phyloP scores from a whole-genome alignment of 208 protist genomes.

The Tritrichomonas musculus region DNA sequence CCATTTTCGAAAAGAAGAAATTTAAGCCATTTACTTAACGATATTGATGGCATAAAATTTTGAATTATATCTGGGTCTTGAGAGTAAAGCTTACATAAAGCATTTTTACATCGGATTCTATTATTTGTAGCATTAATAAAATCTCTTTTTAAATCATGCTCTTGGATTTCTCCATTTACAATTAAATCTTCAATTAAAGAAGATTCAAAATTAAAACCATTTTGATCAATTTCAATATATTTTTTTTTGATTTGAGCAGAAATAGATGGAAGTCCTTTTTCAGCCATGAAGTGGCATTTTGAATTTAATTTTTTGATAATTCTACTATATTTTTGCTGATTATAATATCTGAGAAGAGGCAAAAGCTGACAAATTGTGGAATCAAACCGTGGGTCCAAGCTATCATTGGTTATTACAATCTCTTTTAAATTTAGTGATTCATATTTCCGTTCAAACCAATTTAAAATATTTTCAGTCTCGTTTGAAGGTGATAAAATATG shows the following conservation, averaged over 20 bases:
- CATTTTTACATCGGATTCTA: neutral
- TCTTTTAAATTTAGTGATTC: neutral
- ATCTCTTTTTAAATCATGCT: neutral
- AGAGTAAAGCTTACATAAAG: neutral
- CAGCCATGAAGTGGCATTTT: neutral
- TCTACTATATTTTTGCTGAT: neutral
- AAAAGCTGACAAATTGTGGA: neutral
- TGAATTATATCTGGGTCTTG: neutral
- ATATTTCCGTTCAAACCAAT: neutral
- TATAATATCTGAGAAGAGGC: neutral
- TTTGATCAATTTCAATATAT: neutral
- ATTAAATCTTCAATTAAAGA: neutral
- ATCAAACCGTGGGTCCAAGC: neutral
- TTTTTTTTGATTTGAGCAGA: neutral
- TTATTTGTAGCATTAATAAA: too few species aligned
- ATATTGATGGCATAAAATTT: neutral
- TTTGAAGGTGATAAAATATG: neutral
- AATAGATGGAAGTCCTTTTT: neutral
- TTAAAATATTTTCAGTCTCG: neutral
- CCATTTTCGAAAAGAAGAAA: neutral
- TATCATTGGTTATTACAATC: neutral
- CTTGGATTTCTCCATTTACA: neutral
- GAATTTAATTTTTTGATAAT: neutral
- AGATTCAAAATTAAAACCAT: constrained; percentile 4
- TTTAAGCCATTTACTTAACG: neutral